A percentile compares a stretch with the other conserved stretches of the same genome.
Evolutionary conservation across 192 early-diverging fungal species (phyloP).

Genomic region (Coemansia sp.): DNA sequence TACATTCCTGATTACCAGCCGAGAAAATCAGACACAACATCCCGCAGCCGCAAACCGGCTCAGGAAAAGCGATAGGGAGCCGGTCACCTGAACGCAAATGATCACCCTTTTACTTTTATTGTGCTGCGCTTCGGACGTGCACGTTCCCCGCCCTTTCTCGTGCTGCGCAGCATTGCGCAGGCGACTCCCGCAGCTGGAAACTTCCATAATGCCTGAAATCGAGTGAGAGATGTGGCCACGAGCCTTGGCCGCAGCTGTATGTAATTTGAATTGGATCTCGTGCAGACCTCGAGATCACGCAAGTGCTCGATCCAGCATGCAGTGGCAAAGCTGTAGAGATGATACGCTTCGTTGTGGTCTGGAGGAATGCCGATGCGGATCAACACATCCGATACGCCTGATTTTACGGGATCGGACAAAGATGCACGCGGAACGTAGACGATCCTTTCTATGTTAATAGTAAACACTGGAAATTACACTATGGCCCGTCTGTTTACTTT

Average conservation of each 20-base stretch:
- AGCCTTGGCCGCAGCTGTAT: too few species aligned
- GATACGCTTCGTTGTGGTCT: background rate
- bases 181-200: background rate
- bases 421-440: constrained; percentile 11
- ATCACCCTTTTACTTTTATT: constrained; percentile 4
- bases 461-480: constrained; percentile 2
- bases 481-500: background rate
- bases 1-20: background rate
- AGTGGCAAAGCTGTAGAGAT: background rate
- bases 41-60: background rate
- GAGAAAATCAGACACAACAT: constrained; percentile 5
- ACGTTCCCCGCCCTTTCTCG: background rate
- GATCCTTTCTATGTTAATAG: constrained; percentile 2
- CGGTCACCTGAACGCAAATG: constrained; percentile 3
- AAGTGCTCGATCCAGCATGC: background rate
- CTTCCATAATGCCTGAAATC: background rate
- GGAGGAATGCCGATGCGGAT: background rate
- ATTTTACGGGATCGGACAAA: constrained; percentile 6
- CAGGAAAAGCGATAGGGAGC: background rate
- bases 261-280: background rate
- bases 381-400: background rate
- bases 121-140: background rate
- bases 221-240: too few species aligned
- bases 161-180: background rate
- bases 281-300: background rate